Conservation (phyloP, 2,329 filamentous ascomycete species). For the Diaporthe sp. region DNA sequence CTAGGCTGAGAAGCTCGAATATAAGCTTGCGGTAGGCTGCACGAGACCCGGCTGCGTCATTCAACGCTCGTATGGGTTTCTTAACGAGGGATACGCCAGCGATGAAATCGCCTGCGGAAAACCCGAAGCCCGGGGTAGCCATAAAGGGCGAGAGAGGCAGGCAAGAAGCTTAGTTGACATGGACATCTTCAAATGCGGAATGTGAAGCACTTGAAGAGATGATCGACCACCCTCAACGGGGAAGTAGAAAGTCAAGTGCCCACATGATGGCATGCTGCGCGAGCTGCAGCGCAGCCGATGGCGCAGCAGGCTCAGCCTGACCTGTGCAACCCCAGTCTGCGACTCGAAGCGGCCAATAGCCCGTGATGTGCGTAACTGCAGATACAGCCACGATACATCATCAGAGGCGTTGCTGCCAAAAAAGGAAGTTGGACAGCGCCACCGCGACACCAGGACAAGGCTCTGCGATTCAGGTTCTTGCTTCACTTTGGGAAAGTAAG, state of each 20-base stretch:
- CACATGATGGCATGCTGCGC: background rate
- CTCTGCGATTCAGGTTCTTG: too few species aligned
- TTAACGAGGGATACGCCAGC: background rate
- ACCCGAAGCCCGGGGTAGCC: constrained; percentile 23
- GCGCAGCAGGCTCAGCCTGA: background rate
- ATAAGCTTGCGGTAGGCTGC: constrained; percentile 25
- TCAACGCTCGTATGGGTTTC: constrained; percentile 3
- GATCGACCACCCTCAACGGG: too few species aligned
- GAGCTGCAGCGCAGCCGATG: background rate
- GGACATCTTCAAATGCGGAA: too few species aligned
- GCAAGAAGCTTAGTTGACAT: too few species aligned
- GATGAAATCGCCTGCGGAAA: constrained; percentile 25
- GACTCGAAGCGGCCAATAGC: too few species aligned
- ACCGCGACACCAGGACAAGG: too few species aligned
- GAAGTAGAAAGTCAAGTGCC: background rate
- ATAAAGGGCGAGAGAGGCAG: background rate
- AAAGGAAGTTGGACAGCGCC: too few species aligned
- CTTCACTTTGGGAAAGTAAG: too few species aligned
- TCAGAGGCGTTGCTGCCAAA: too few species aligned
- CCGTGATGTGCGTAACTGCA: too few species aligned
- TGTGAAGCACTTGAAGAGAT: too few species aligned
- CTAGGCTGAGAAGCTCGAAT: background rate
- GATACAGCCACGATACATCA: too few species aligned
- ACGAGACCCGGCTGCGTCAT: constrained; percentile 21
- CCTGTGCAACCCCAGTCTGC: background rate